Evolutionary conservation across 2,329 filamentous ascomycete species (phyloP).

Genomic region (Talaromyces sp.): DNA sequence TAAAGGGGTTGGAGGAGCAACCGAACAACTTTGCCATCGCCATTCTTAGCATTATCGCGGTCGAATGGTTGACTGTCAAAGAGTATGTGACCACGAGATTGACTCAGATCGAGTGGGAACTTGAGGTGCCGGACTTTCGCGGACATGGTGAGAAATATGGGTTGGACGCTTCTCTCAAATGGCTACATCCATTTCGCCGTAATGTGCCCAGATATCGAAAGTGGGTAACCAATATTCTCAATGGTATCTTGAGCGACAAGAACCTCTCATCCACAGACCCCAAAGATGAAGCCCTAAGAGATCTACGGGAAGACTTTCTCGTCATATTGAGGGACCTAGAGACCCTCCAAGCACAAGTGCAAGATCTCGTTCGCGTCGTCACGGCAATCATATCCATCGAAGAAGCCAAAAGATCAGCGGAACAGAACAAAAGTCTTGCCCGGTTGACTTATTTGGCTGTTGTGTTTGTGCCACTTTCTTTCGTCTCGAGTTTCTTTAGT

Average conservation of each 20-base stretch:
- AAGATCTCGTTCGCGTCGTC: conserved; percentile 7
- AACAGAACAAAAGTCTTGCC: conserved; percentile 10
- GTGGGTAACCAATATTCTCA: conserved; percentile 1
- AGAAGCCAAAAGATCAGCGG: conserved; percentile 9
- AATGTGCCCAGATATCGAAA: conserved; percentile 5
- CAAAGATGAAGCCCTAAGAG: background rate
- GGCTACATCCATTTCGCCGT: conserved; percentile 5
- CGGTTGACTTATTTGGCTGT: conserved; percentile 10
- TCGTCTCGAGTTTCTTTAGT: conserved; percentile 13
- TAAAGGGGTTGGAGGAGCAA: background rate
- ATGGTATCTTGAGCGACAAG: background rate
- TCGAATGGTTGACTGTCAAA: conserved; percentile 1
- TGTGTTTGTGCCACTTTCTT: conserved; percentile 7
- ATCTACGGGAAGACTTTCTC: background rate
- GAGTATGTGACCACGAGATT: conserved; percentile 2
- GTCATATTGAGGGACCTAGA: conserved; percentile 1
- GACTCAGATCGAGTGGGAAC: conserved; percentile 5
- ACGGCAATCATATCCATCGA: conserved; percentile 8
- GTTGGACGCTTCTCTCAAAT: conserved; percentile 1
- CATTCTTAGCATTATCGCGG: conserved; percentile 5
- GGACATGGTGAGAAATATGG: background rate
- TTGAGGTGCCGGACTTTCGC: background rate
- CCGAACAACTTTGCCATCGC: background rate
- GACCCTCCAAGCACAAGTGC: conserved; percentile 1
- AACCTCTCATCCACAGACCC: background rate